Evolutionary conservation across 768 basidiomycete genomes (phyloP).

Genomic region (Cyclocybe cylindracea): DNA sequence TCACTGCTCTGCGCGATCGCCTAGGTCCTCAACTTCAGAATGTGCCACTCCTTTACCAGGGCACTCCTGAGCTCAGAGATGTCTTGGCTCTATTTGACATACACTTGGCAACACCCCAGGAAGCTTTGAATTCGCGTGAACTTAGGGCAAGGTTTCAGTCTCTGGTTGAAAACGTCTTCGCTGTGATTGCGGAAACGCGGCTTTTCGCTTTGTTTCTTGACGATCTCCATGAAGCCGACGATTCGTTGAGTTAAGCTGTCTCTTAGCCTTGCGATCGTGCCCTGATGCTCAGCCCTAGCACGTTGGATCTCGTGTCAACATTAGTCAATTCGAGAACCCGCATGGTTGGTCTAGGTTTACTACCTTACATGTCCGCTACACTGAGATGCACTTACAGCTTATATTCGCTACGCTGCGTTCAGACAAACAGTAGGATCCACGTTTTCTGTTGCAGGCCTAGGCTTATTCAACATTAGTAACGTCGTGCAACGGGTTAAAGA

Average conservation of each 20-base stretch:
- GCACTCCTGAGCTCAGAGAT: slow-evolving; percentile 68
- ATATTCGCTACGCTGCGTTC: slow-evolving; percentile 65
- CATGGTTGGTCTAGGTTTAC: slow-evolving; percentile 43
- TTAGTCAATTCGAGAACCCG: slow-evolving; percentile 65
- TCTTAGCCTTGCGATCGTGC: background rate
- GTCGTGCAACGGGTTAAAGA: slow-evolving; percentile 51
- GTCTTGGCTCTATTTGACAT: slow-evolving; percentile 59
- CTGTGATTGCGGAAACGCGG: slow-evolving; percentile 67
- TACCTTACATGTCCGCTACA: background rate
- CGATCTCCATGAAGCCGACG: slow-evolving; percentile 75
- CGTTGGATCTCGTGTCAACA: slow-evolving; percentile 65
- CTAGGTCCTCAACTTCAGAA: slow-evolving; percentile 73
- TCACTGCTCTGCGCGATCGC: slow-evolving; percentile 54
- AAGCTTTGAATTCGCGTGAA: slow-evolving; percentile 57
- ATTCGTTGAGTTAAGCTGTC: slow-evolving; percentile 44
- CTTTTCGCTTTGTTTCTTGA: slow-evolving; percentile 73
- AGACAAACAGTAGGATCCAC: slow-evolving; percentile 45
- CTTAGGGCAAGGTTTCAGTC: slow-evolving; percentile 71
- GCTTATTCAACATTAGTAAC: slow-evolving; percentile 26
- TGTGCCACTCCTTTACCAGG: slow-evolving; percentile 68
- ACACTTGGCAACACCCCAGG: slow-evolving; percentile 49
- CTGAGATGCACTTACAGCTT: slow-evolving; percentile 38
- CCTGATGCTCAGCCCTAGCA: slow-evolving; percentile 33
- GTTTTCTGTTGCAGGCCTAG: background rate
- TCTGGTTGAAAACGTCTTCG: slow-evolving; percentile 69